Evolutionary conservation across 2,329 filamentous ascomycete species (phyloP), one percentile per base, ranked within the genome.

Genomic region (Metarhizium anisopliae): DNA sequence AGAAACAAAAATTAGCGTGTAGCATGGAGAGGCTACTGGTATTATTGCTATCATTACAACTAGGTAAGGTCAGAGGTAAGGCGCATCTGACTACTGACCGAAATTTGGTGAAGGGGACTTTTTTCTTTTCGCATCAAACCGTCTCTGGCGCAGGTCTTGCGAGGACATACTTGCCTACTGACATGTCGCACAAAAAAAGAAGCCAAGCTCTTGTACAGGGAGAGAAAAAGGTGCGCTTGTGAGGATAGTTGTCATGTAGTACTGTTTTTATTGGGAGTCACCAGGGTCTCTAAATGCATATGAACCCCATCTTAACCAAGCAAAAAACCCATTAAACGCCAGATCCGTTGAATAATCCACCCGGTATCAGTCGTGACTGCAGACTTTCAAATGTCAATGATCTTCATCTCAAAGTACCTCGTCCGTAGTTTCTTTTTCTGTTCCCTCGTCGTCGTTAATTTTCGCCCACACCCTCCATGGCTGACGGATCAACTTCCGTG

Each of bases 41-140:
- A 30, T 45, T 36, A 25, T n/a, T 54, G 6, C 13, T 50, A 35
- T 30, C 25, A 6, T 30, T 50, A 36, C 47, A 43, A 67, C 62
- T 67, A 77, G 75, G 77, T 78, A 78, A 78, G 75, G 76, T 79
- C 74, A 77, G 77, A 77, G 77, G 77, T 79, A 80, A 80, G 76
- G 67, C 67, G 64, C 71, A 68, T 64, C 64, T 69, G 56, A 68
- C 68, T 70, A 63, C 65, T 70, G 67, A 67, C 67, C 64, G 60
- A 58, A 61, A 25, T 52, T 18, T n/a, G 53, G 30, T 30, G 38
- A 45, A 50, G 36, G 16, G 7, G 38, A 13, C 38, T 40, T 40
- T 40, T 40, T 40, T 40, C 13, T 40, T 40, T 16, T 49, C 18
- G 45, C 11, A 29, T 49, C 25, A 32, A 16, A 6, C 20, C 20